Evolutionary conservation across 139 green algal genomes (phyloP).

Genomic region (Yamagishiella unicocca): DNA sequence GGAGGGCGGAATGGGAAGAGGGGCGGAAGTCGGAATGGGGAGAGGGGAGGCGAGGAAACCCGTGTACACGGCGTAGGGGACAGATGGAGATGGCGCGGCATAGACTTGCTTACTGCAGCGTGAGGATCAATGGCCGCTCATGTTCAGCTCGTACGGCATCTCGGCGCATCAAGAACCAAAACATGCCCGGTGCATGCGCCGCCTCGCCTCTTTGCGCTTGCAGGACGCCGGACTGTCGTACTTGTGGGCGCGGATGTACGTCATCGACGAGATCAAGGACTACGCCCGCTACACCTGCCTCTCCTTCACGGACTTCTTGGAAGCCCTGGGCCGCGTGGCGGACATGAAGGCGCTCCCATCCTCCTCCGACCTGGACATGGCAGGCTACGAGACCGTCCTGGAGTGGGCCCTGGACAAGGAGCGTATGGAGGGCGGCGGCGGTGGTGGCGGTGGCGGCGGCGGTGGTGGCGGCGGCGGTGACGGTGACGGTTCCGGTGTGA

Average conservation of each 20-base stretch:
- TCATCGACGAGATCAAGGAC: slow-evolving; percentile 86
- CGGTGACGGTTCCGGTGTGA: background rate
- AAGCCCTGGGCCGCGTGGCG: slow-evolving; percentile 75
- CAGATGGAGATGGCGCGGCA: too few relatives aligned
- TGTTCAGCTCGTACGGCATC: too few relatives aligned
- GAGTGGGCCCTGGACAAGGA: slow-evolving; percentile 79
- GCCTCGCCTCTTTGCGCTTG: too few relatives aligned
- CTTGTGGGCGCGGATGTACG: slow-evolving; percentile 80
- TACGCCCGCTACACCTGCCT: slow-evolving; percentile 73
- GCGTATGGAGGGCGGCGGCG: slow-evolving; percentile 55
- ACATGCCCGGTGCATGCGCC: too few relatives aligned
- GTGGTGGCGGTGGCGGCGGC: background rate
- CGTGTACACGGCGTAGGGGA: too few relatives aligned
- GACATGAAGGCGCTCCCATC: slow-evolving; percentile 79
- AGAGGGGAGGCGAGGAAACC: too few relatives aligned
- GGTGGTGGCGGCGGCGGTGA: background rate
- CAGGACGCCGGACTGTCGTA: slow-evolving; percentile 75
- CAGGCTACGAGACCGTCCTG: slow-evolving; percentile 76
- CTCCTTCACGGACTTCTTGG: slow-evolving; percentile 83
- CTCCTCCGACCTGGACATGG: slow-evolving; percentile 62
- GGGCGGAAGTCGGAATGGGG: too few relatives aligned
- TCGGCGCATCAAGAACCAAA: too few relatives aligned
- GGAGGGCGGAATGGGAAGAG: too few relatives aligned
- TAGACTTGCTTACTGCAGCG: too few relatives aligned
- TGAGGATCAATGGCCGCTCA: too few relatives aligned